Conservation (phyloP, 352 stramenopile genomes). For the Globisporangium sylvaticum region DNA sequence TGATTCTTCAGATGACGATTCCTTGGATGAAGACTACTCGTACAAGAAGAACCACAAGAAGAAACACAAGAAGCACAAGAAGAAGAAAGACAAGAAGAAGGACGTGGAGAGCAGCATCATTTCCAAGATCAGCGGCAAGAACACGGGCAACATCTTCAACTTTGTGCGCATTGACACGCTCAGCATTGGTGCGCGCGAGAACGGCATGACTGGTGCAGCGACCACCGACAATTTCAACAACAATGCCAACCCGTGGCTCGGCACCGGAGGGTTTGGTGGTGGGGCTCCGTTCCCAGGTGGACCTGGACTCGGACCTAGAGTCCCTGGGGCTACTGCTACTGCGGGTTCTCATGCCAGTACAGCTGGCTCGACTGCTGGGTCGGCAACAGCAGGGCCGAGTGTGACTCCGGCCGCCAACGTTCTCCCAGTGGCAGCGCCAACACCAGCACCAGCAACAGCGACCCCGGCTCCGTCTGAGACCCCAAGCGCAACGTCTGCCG, state of each 20-base stretch:
- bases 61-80: conserved; percentile 17
- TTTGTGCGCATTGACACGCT: conserved; percentile 29
- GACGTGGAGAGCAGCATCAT: conserved; percentile 21
- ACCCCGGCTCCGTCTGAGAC: not conserved
- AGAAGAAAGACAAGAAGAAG: conserved; percentile 13
- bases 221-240: not conserved
- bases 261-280: not conserved
- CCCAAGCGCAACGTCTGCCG: not conserved
- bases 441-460: not conserved
- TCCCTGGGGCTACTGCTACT: not conserved
- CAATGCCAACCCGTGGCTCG: not conserved
- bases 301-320: not conserved
- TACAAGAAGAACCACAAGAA: conserved; percentile 18
- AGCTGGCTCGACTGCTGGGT: not conserved
- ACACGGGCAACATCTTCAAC: conserved; percentile 38
- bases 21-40: conserved; percentile 7
- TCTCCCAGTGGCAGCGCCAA: not conserved
- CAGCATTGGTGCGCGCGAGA: conserved; percentile 7
- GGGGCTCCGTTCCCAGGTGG: not conserved
- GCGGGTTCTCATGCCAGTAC: not conserved
- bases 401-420: not conserved
- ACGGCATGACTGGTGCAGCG: not conserved
- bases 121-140: conserved; percentile 26
- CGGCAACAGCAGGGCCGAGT: not conserved
- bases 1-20: conserved; percentile 12